Evolutionary conservation across 2,329 filamentous ascomycete genomes (phyloP).

Genomic region (Botryosphaeria dothidea): DNA sequence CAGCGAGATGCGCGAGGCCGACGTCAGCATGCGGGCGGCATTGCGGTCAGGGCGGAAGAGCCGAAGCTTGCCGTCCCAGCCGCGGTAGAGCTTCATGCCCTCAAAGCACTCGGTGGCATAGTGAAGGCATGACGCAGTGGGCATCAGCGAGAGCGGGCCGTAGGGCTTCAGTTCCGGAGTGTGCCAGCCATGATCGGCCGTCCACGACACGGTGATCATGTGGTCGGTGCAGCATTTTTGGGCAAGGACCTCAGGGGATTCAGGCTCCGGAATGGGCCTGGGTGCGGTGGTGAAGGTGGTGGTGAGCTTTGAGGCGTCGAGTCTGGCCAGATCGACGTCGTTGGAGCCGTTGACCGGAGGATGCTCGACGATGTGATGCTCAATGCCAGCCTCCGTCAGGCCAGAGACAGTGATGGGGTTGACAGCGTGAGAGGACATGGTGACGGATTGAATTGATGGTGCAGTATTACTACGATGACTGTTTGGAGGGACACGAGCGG

Average conservation of each 20-base stretch:
- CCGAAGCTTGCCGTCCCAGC: conserved; percentile 69
- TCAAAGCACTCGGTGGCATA: conserved; percentile 93
- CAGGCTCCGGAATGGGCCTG: conserved; percentile 43
- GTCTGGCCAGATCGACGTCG: conserved; percentile 32
- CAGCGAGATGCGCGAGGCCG: conserved; percentile 66
- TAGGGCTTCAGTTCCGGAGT: conserved; percentile 74
- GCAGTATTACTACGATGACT: neutral
- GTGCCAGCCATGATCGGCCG: conserved; percentile 65
- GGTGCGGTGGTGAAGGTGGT: conserved; percentile 43
- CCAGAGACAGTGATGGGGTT: conserved; percentile 30
- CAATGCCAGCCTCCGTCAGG: conserved; percentile 39
- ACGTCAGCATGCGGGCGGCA: conserved; percentile 61
- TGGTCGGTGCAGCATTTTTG: conserved; percentile 71
- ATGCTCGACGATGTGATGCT: conserved; percentile 18
- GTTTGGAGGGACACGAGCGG: no score
- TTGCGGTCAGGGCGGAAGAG: conserved; percentile 78
- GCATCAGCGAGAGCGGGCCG: conserved; percentile 74
- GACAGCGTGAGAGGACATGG: conserved; percentile 7
- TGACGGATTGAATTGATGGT: neutral
- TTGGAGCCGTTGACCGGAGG: conserved; percentile 22
- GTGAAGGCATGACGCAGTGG: conserved; percentile 78
- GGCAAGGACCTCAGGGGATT: conserved; percentile 41
- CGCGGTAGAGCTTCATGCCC: conserved; percentile 73
- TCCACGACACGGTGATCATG: conserved; percentile 79
- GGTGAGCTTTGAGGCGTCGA: conserved; percentile 47